Evolutionary conservation across 129 eudicot species (phyloP), one percentile per base, ranked within the genome.

Genomic region (Deinandra increscens): DNA sequence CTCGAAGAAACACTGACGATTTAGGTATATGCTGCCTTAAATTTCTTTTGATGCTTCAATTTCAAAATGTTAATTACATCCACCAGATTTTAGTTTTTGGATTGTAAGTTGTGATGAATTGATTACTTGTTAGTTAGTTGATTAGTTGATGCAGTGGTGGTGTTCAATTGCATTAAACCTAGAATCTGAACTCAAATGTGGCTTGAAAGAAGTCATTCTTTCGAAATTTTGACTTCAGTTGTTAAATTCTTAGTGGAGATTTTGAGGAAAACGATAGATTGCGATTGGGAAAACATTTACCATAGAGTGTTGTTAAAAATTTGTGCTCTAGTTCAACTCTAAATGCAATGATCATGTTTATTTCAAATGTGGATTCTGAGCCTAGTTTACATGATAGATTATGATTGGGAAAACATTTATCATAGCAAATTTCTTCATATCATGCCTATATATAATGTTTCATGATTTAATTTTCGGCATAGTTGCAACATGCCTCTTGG

Each of bases 21-120:
- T 65, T 50, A 73, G 71, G 71, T 73, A 62, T 36, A 48, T 20
- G 68, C 60, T 71, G 58, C 67, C 67, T 58, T 7, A 43, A 58
- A 36, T 36, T 17, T 6, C 44, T 26, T 0, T 18, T 19, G 14
- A n/a, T 34, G 6, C 39, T 59, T 3, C 5, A 31, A 4, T 12
- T 59, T 41, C 14, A 6, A 48, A 20, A 8, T 62, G 77, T 50
- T 61, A 20, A 73, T 63, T 36, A 7, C 10, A 50, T 23, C 43
- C 23, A 18, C 56, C 9, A 15, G 13, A 14, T 55, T 39, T 14
- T 38, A 62, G 39, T 43, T 59, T 11, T 44, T 44, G 60, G 44
- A 29, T 71, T 29, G 18, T 33, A 20, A 7, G 8, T 20, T 34
- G 62, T 48, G 60, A 9, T 61, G 29, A 18, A 36, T 60, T 72